These are phyloP conservation scores for Yarrowia keelungensis DNA, from an alignment of 805 yeast genomes.

Conservation along the genomic window DNA sequence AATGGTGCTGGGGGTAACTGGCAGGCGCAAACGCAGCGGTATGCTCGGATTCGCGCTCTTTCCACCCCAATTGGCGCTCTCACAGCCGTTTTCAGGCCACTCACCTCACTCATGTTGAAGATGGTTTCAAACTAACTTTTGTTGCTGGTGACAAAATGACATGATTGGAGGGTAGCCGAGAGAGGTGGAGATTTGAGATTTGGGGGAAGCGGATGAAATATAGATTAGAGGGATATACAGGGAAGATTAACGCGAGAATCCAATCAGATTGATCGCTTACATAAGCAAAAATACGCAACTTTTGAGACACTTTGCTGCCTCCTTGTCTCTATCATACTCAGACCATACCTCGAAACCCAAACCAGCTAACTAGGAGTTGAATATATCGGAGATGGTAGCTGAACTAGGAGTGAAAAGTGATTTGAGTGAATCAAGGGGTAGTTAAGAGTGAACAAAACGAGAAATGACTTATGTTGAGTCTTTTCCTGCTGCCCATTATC, in stretches of 20 bases:
- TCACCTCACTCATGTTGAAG: conserved; percentile 38
- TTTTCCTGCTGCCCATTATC: too few species aligned
- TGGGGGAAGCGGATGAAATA: not conserved
- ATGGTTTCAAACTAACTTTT: conserved; percentile 36
- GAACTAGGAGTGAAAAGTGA: not conserved
- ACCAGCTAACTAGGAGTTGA: not conserved
- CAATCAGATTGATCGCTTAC: not conserved
- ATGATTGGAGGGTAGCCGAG: conserved; percentile 35
- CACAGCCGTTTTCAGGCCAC: conserved; percentile 6
- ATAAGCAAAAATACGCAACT: not conserved
- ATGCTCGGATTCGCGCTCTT: not conserved
- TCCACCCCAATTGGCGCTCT: not conserved
- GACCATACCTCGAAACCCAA: conserved; percentile 15
- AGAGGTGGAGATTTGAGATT: not conserved
- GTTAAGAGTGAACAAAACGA: too few species aligned
- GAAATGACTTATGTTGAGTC: too few species aligned
- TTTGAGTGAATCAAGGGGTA: too few species aligned
- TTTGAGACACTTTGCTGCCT: not conserved
- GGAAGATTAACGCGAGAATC: too few species aligned
- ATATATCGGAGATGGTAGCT: not conserved
- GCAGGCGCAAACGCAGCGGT: not conserved
- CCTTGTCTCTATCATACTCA: not conserved
- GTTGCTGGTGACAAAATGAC: conserved; percentile 22
- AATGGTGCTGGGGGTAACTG: not conserved
- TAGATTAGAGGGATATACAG: too few species aligned